phyloP scores from a whole-genome alignment of 1,284 basidiomycete species.

The Cutaneotrichosporon curvatum region DNA sequence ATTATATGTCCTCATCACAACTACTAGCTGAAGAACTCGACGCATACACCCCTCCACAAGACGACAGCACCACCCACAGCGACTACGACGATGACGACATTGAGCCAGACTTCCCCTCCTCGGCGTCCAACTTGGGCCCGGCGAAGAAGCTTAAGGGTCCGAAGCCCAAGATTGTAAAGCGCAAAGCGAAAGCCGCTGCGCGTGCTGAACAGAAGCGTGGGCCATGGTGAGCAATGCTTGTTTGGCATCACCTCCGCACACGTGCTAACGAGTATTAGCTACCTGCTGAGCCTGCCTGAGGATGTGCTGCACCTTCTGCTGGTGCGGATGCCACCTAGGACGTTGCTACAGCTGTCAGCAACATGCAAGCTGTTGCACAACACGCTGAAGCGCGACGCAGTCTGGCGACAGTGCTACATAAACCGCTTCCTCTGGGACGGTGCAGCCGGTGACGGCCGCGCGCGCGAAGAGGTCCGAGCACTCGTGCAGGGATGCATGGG shows the following conservation, averaged over 20 bases:
- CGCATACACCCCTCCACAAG: too few relatives aligned
- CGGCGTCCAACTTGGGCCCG: constrained; percentile 11
- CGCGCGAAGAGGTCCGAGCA: constrained; percentile 24
- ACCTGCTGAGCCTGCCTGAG: constrained; percentile 33
- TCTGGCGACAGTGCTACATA: constrained; percentile 41
- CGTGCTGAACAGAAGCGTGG: constrained; percentile 8
- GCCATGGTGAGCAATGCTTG: constrained; percentile 18
- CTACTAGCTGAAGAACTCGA: background rate
- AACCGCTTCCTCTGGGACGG: constrained; percentile 35
- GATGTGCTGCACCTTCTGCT: constrained; percentile 38
- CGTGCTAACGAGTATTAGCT: constrained; percentile 20
- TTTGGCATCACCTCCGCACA: constrained; percentile 4
- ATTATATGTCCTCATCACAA: constrained; percentile 9
- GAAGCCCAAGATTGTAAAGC: constrained; percentile 1
- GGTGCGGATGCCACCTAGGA: constrained; percentile 31
- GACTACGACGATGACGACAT: constrained; percentile 6
- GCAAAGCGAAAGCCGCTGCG: constrained; percentile 18
- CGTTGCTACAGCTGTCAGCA: constrained; percentile 25
- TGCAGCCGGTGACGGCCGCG: constrained; percentile 12
- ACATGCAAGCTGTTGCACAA: constrained; percentile 30
- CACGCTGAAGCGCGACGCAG: constrained; percentile 29
- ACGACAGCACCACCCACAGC: background rate
- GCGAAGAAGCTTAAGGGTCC: constrained; percentile 15
- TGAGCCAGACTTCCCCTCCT: constrained; percentile 9
- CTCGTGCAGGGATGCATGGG: constrained; percentile 18